Percentiles rank a stretch among this genome's conserved stretches.
Conservation (phyloP, 225 moss, liverwort and hornwort species). For the Polytrichum formosum region DNA sequence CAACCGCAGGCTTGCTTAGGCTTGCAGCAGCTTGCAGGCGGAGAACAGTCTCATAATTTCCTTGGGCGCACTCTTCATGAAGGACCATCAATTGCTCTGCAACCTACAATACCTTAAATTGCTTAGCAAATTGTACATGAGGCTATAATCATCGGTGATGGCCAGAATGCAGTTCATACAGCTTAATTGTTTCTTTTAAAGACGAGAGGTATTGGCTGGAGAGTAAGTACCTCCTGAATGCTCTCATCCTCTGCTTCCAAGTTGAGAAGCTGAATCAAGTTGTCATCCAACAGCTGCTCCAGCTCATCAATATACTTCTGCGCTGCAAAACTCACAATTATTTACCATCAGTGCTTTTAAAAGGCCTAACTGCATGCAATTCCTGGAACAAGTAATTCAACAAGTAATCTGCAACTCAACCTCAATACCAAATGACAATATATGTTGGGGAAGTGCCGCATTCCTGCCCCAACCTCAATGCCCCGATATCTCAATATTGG, state of each 20-base stretch:
- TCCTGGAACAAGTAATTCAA: no score
- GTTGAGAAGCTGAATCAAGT: slow-evolving; percentile 64
- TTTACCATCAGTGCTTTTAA: neutral
- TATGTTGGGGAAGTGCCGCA: no score
- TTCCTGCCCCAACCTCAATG: no score
- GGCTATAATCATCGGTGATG: no score
- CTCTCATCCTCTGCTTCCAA: slow-evolving; percentile 74
- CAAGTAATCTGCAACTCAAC: no score
- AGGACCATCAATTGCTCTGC: slow-evolving; percentile 68
- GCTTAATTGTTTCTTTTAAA: no score
- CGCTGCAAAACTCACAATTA: slow-evolving; percentile 22
- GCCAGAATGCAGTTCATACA: no score
- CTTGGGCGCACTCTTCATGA: slow-evolving; percentile 76
- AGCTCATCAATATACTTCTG: slow-evolving; percentile 81
- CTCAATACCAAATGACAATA: no score
- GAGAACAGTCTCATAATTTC: slow-evolving; percentile 62
- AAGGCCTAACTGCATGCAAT: no score
- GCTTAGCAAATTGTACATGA: no score
- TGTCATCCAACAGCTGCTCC: slow-evolving; percentile 68
- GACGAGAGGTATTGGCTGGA: neutral
- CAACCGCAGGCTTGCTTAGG: slow-evolving; percentile 29
- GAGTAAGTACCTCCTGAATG: slow-evolving; percentile 58
- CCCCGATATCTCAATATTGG: no score
- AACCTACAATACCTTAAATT: slow-evolving; percentile 36
- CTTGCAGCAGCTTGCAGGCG: slow-evolving; percentile 40